Conservation (phyloP, 129 eudicot species). For the Chrysanthemum lavandulifolium region DNA sequence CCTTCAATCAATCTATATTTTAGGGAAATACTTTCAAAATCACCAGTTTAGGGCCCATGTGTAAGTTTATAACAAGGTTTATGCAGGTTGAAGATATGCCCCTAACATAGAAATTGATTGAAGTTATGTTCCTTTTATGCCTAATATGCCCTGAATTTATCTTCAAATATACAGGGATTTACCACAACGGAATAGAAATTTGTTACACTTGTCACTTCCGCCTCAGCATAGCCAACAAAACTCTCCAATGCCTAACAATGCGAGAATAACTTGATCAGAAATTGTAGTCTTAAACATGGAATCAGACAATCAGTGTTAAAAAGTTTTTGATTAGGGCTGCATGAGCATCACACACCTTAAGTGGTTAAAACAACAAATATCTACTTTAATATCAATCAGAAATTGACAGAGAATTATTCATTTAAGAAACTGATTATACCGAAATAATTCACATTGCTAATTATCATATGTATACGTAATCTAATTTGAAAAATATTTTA, state of each 20-base stretch:
- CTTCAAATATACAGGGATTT: slow-evolving; percentile 31
- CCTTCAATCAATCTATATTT: not conserved
- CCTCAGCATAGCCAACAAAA: slow-evolving; percentile 64
- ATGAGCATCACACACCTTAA: not conserved
- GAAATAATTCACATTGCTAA: not conserved
- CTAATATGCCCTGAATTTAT: not conserved
- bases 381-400: too few relatives aligned
- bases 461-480: not conserved
- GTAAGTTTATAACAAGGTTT: not conserved
- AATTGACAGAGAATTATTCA: not conserved
- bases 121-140: slow-evolving; percentile 14
- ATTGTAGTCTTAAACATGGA: slow-evolving; percentile 10
- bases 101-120: slow-evolving; percentile 10
- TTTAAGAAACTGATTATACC: not conserved
- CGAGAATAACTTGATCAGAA: slow-evolving; percentile 19
- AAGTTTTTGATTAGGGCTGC: not conserved
- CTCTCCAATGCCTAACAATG: slow-evolving; percentile 64
- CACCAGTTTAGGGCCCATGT: not conserved
- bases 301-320: not conserved
- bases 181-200: slow-evolving; percentile 75
- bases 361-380: too few relatives aligned
- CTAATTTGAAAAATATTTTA: too few relatives aligned
- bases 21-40: slow-evolving; percentile 5
- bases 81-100: not conserved
- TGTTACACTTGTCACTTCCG: slow-evolving; percentile 62